Evolutionary conservation across 805 yeast species (phyloP).

Genomic region (Priceomyces haplophilus): DNA sequence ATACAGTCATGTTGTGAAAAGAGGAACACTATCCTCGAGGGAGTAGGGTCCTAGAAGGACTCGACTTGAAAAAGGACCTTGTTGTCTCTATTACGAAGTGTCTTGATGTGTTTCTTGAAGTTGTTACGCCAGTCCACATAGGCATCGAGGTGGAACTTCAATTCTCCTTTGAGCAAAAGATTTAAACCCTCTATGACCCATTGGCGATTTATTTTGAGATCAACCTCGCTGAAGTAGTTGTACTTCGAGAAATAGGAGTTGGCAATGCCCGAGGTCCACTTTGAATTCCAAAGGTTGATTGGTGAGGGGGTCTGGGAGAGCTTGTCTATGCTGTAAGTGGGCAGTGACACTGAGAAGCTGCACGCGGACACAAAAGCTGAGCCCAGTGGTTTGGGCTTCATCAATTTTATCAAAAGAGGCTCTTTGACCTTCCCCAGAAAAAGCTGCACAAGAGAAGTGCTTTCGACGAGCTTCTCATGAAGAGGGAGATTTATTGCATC

Average conservation of each 20-base stretch:
- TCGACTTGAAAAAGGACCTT: slow-evolving; percentile 37
- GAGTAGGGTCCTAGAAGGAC: slow-evolving; percentile 20
- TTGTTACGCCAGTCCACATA: slow-evolving; percentile 38
- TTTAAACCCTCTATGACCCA: slow-evolving; percentile 37
- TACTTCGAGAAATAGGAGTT: slow-evolving; percentile 26
- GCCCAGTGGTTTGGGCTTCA: slow-evolving; percentile 35
- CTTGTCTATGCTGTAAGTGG: slow-evolving; percentile 34
- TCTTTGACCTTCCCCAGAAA: slow-evolving; percentile 29
- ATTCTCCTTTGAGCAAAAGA: slow-evolving; percentile 22
- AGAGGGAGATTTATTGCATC: slow-evolving; percentile 32
- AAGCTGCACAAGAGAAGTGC: slow-evolving; percentile 16
- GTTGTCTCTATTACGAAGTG: slow-evolving; percentile 28
- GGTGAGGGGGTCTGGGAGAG: slow-evolving; percentile 16
- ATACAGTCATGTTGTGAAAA: too few relatives aligned
- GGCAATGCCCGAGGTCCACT: slow-evolving; percentile 33
- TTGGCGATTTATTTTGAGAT: slow-evolving; percentile 21
- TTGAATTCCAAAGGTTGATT: slow-evolving; percentile 31
- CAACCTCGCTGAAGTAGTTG: slow-evolving; percentile 34
- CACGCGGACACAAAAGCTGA: slow-evolving; percentile 37
- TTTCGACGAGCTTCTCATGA: slow-evolving; percentile 12
- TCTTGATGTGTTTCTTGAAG: slow-evolving; percentile 25
- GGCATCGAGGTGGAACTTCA: slow-evolving; percentile 30
- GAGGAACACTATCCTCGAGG: too few relatives aligned
- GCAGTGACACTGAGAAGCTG: slow-evolving; percentile 25
- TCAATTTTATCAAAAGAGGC: slow-evolving; percentile 29